Evolutionary conservation across 345 rosid genomes (phyloP), one percentile per base, ranked within the genome.

Genomic region (Excoecaria cochinchinensis): DNA sequence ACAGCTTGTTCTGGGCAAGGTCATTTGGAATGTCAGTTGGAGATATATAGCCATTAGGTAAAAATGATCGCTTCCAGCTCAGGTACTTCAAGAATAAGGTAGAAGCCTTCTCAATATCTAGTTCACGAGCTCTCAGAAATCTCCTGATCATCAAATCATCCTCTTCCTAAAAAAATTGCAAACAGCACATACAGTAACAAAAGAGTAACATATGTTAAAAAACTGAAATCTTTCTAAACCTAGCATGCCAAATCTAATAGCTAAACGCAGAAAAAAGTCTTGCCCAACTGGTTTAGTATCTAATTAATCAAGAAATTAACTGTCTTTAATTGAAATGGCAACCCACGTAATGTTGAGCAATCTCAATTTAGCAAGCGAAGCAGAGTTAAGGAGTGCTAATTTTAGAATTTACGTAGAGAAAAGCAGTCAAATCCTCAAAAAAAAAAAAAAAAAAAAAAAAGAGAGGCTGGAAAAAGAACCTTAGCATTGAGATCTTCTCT

Each of bases 101-200:
- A 5, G 93, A 88, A 55, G 97, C 97, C 81, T 90, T 95, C 82
- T 95, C 97, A 24, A 95, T 84, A 76, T 95, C 99, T 0, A 87
- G 81, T 72, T 95, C 95, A 21, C 98, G 90, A 71, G 99, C 99
- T 31, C 94, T 79, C 68, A 95, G 80, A 82, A 95, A 95, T 82
- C 99, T 82, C 77, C 97, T 71, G 70, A 95, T 76, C 94, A 84
- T 88, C 39, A 85, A 82, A 81, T 95, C 98, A 83, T 92, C 97
- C 61, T 74, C 89, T 61, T 91, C 91, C 99, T 94, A 74, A 53
- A 69, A 31, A 31, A 82, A 69, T 17, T 47, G 48, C 4, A 75
- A 52, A 2, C n/a, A 24, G 44, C 68, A 67, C 68, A 56, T 5
- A 70, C 36, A 53, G 64, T 19, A 24, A 38, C 60, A 0, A 40